These are phyloP conservation scores for Rhizophagus clarus DNA, from an alignment of 192 early-diverging fungal genomes.

Conservation along the genomic window DNA sequence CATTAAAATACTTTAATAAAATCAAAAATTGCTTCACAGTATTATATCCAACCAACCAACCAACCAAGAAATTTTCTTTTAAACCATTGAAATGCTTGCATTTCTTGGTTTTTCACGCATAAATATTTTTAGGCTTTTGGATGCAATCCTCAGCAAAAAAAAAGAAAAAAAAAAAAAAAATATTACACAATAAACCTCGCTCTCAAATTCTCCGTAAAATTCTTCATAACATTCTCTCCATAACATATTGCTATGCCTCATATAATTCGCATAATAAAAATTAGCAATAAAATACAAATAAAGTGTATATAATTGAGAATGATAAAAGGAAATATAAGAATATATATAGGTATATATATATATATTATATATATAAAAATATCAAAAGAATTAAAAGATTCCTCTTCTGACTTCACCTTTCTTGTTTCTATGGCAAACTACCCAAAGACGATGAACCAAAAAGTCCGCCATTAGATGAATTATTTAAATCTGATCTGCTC, in stretches of 20 bases:
- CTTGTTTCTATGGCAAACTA: neutral
- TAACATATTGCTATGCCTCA: neutral
- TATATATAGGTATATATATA: neutral
- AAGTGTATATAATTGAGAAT: neutral
- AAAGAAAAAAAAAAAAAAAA: neutral
- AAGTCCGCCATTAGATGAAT: neutral
- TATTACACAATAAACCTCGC: conserved; percentile 1
- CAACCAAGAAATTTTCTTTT: neutral
- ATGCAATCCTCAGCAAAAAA: neutral
- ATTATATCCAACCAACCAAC: neutral
- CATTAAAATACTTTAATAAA: neutral
- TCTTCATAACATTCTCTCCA: neutral
- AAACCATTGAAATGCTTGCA: neutral
- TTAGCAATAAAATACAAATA: neutral
- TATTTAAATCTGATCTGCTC: neutral
- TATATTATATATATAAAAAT: neutral
- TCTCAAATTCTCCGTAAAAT: neutral
- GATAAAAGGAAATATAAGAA: neutral
- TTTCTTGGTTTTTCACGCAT: neutral
- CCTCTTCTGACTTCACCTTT: neutral
- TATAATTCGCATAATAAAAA: neutral
- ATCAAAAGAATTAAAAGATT: neutral
- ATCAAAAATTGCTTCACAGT: neutral
- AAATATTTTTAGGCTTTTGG: neutral
- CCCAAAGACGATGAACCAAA: neutral